A percentile compares a stretch with the other conserved stretches of the same genome.
Conservation (phyloP, 1,139 yeast species). For the Scheffersomyces titani region DNA sequence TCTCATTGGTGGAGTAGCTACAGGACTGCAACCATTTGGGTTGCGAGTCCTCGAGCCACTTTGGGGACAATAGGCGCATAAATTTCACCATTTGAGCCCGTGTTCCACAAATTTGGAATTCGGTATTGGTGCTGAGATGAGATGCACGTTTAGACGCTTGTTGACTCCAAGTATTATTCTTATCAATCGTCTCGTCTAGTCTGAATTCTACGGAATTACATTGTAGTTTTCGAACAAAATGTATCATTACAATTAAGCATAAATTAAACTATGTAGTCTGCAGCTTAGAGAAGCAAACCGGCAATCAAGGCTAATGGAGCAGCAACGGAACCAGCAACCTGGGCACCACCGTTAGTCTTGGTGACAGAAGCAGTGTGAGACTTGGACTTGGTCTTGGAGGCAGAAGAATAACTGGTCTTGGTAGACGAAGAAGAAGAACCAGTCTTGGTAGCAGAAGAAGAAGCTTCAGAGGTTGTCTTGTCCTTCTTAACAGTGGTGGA, state of each 20-base stretch:
- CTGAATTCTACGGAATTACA: background rate
- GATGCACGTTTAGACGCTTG: background rate
- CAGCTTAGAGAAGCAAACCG: slow-evolving; percentile 11
- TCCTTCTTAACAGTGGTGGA: slow-evolving; percentile 3
- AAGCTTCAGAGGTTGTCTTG: slow-evolving; percentile 5
- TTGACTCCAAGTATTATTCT: background rate
- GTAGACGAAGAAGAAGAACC: slow-evolving; percentile 4
- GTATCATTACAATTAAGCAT: background rate
- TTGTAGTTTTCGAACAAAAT: background rate
- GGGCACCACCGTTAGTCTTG: slow-evolving; percentile 17
- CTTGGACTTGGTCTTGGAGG: slow-evolving; percentile 7
- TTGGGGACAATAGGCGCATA: background rate
- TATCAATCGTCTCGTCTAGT: background rate
- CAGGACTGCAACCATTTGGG: background rate
- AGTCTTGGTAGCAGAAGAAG: background rate
- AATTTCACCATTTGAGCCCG: background rate
- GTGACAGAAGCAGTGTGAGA: slow-evolving; percentile 14
- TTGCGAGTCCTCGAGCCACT: background rate
- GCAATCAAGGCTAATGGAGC: slow-evolving; percentile 14
- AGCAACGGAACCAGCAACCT: slow-evolving; percentile 7
- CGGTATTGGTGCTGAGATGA: background rate
- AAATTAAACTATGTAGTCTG: background rate
- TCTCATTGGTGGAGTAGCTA: background rate
- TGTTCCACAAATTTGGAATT: background rate
- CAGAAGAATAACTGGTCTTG: slow-evolving; percentile 2